These are phyloP conservation scores for Komagataella ulmi DNA, from an alignment of 805 yeast species.

Conservation along the genomic window DNA sequence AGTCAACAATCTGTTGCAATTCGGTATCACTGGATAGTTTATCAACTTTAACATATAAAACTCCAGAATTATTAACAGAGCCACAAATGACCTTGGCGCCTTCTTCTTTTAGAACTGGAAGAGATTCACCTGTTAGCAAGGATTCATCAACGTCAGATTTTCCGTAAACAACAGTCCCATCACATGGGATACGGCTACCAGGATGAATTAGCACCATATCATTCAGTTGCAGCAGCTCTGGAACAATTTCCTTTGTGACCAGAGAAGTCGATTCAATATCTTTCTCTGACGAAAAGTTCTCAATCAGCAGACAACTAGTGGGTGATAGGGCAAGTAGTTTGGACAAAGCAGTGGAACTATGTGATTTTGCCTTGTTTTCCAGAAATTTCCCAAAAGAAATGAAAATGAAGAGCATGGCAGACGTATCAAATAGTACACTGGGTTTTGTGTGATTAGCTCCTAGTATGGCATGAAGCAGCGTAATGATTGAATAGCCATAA, in stretches of 20 bases:
- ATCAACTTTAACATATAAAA: slow-evolving; percentile 53
- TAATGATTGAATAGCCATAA: slow-evolving; percentile 55
- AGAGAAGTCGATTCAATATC: slow-evolving; percentile 8
- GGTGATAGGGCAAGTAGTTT: slow-evolving; percentile 74
- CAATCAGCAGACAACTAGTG: slow-evolving; percentile 52
- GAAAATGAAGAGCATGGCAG: slow-evolving; percentile 72
- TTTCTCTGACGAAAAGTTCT: slow-evolving; percentile 13
- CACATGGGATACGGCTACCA: slow-evolving; percentile 86
- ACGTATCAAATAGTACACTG: slow-evolving; percentile 70
- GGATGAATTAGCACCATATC: slow-evolving; percentile 75
- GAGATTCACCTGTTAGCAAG: slow-evolving; percentile 81
- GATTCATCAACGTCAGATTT: slow-evolving; percentile 82
- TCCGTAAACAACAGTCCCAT: slow-evolving; percentile 72
- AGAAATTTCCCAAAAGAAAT: slow-evolving; percentile 84
- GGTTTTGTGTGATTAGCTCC: slow-evolving; percentile 37
- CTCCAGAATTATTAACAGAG: slow-evolving; percentile 71
- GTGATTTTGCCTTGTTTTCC: slow-evolving; percentile 88
- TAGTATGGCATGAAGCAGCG: slow-evolving; percentile 38
- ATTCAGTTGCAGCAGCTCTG: slow-evolving; percentile 63
- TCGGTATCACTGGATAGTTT: slow-evolving; percentile 76
- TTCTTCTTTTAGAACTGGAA: slow-evolving; percentile 48
- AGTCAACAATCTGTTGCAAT: slow-evolving; percentile 70
- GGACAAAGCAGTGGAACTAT: slow-evolving; percentile 81
- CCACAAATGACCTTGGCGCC: slow-evolving; percentile 79
- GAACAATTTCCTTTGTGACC: slow-evolving; percentile 37